These are phyloP conservation scores for Coelastrella sp. DNA, from an alignment of 139 green algal genomes.

Conservation along the genomic window DNA sequence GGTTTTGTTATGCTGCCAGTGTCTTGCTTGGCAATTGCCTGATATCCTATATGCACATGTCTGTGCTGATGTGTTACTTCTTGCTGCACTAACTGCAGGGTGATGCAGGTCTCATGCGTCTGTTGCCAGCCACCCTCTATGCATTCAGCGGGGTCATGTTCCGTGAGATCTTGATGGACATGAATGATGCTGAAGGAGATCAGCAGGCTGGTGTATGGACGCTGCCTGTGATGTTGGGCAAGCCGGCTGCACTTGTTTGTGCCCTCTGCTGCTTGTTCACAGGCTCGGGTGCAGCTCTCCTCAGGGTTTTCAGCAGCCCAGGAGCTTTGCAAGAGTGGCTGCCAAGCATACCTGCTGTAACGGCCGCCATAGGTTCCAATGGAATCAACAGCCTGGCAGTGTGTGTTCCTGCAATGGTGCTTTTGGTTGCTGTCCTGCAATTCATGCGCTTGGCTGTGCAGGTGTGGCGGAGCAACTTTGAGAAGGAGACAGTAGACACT, in stretches of 20 bases:
- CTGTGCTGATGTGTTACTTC: background rate
- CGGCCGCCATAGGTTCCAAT: background rate
- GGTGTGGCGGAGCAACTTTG: conserved; percentile 42
- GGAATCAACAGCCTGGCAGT: background rate
- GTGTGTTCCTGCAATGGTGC: conserved; percentile 5
- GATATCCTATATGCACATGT: background rate
- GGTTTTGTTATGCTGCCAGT: too few relatives aligned
- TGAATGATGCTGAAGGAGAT: conserved; percentile 71
- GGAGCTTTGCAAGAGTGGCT: background rate
- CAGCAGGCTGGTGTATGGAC: conserved; percentile 58
- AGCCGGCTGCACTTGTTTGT: conserved; percentile 26
- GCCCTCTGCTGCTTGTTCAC: background rate
- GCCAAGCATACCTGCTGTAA: background rate
- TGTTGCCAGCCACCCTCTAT: conserved; percentile 50
- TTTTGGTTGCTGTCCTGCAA: conserved; percentile 14
- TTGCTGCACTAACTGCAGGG: conserved; percentile 46
- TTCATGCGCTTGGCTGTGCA: background rate
- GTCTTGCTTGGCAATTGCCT: too few relatives aligned
- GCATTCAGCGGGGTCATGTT: conserved; percentile 63
- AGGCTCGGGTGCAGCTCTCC: background rate
- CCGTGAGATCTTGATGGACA: conserved; percentile 75
- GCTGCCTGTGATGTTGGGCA: conserved; percentile 66
- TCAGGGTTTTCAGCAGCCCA: background rate
- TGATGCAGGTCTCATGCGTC: conserved; percentile 22
- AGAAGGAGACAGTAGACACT: background rate